A percentile compares a stretch with the other conserved stretches of the same genome.
Evolutionary conservation across 2,329 filamentous ascomycete species (phyloP).

Genomic region (Sarocladiaceae sp.): DNA sequence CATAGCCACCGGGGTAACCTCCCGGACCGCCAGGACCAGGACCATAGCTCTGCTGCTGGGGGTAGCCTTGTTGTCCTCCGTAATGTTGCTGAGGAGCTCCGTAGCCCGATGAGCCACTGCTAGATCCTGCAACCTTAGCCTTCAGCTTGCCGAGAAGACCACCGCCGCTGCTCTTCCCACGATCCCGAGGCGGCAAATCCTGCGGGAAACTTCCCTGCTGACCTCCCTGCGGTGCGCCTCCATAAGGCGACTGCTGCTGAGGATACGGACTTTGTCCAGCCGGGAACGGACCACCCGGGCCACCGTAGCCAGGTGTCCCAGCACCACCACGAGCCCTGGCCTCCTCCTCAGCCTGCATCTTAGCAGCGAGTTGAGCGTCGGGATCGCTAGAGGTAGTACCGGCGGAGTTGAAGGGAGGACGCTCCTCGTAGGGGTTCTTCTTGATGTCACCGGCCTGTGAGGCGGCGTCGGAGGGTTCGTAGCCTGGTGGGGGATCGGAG

Average conservation of each 20-base stretch:
- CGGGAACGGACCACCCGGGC: conserved; percentile 23
- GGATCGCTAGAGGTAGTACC: conserved; percentile 42
- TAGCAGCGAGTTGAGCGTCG: conserved; percentile 70
- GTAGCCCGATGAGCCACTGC: conserved; percentile 19
- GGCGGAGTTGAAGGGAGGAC: conserved; percentile 27
- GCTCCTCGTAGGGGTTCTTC: conserved; percentile 63
- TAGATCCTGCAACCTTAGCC: conserved; percentile 37
- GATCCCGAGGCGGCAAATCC: conserved; percentile 39
- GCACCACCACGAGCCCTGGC: conserved; percentile 46
- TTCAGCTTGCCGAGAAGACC: conserved; percentile 51
- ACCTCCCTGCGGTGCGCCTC: conserved; percentile 19
- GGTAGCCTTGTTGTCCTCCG: conserved; percentile 23
- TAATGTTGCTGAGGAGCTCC: conserved; percentile 19
- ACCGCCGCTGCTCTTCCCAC: conserved; percentile 32
- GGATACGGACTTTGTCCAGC: conserved; percentile 2
- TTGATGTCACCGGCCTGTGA: conserved; percentile 51
- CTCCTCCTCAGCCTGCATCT: conserved; percentile 81
- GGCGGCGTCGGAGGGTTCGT: conserved; percentile 42
- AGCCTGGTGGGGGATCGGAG: conserved; percentile 63
- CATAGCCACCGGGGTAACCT: conserved; percentile 19
- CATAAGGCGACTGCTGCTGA: conserved; percentile 17
- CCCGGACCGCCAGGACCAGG: conserved; percentile 21
- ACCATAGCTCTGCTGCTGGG: conserved; percentile 19
- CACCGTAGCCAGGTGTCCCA: conserved; percentile 35
- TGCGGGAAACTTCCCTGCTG: conserved; percentile 20